Percentiles rank a stretch among this genome's conserved stretches.
Conservation (phyloP, 169 alveolate genomes). For the Blepharisma undulans region DNA sequence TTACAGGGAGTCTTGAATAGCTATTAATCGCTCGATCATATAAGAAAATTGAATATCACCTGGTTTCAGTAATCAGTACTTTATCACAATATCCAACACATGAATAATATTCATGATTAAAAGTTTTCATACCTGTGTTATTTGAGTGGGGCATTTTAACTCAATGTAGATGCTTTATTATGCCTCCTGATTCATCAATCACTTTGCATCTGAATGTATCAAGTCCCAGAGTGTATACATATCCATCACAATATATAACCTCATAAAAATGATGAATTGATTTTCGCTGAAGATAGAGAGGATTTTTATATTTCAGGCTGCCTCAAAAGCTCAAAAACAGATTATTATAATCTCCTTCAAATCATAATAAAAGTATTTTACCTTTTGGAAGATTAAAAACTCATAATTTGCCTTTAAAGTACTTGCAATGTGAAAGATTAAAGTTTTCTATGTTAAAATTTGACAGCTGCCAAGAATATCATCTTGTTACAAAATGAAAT, state of each 20-base stretch:
- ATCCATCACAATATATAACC: not conserved
- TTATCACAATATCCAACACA: not conserved
- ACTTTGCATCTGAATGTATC: not conserved
- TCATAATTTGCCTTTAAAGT: not conserved
- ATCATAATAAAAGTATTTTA: too few relatives aligned
- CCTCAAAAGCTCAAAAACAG: not conserved
- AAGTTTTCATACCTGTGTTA: not conserved
- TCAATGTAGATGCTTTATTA: not conserved
- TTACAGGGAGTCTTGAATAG: not conserved
- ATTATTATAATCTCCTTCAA: not conserved
- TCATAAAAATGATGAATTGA: not conserved
- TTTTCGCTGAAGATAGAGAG: not conserved
- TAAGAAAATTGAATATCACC: not conserved
- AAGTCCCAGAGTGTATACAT: not conserved
- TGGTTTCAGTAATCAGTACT: not conserved
- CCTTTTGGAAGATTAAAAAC: not conserved
- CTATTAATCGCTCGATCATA: not conserved
- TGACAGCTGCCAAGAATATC: not conserved
- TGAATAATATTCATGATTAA: not conserved
- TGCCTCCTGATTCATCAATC: not conserved
- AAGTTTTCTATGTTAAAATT: not conserved
- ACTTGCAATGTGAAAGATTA: not conserved
- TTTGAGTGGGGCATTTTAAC: not conserved
- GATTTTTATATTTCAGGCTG: too few relatives aligned
- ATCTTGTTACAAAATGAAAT: not conserved